These are phyloP conservation scores for Verticillium albo-atrum DNA, from an alignment of 2,329 filamentous ascomycete genomes.

Conservation along the genomic window DNA sequence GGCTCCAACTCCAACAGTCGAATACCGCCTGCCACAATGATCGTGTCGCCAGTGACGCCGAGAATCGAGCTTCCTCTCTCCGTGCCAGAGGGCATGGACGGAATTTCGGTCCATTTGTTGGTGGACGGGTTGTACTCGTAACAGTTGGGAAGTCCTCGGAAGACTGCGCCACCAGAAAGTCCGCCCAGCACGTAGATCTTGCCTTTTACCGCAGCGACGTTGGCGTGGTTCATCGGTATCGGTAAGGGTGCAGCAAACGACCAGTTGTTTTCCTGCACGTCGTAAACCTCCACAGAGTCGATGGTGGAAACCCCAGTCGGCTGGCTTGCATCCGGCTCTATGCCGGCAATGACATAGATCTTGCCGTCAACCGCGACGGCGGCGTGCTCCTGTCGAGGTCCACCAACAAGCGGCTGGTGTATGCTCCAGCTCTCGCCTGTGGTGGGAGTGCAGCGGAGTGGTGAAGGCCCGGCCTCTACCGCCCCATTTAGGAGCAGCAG, in stretches of 20 bases:
- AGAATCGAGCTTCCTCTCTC: constrained; percentile 26
- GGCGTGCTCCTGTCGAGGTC: not conserved
- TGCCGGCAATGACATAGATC: not conserved
- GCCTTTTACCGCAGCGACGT: constrained; percentile 26
- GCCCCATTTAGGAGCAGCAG: too few species aligned
- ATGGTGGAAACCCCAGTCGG: not conserved
- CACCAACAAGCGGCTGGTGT: too few species aligned
- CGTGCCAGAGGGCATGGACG: constrained; percentile 18
- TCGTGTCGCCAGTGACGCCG: constrained; percentile 20
- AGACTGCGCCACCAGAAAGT: constrained; percentile 22
- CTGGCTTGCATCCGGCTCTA: not conserved
- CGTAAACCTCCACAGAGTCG: constrained; percentile 19
- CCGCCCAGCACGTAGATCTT: constrained; percentile 35
- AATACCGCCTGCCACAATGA: constrained; percentile 34
- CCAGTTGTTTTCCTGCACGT: constrained; percentile 24
- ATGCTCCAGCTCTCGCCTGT: too few species aligned
- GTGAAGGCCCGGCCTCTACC: too few species aligned
- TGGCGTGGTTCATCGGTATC: constrained; percentile 27
- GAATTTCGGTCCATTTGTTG: constrained; percentile 21
- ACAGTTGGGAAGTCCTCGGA: constrained; percentile 8
- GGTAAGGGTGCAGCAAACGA: constrained; percentile 20
- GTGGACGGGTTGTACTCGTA: constrained; percentile 23
- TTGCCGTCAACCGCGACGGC: not conserved
- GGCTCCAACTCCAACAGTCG: constrained; percentile 11
- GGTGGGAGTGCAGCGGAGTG: too few species aligned